Evolutionary conservation across 306 rosid genomes (phyloP).

Genomic region (Purshia tridentata): DNA sequence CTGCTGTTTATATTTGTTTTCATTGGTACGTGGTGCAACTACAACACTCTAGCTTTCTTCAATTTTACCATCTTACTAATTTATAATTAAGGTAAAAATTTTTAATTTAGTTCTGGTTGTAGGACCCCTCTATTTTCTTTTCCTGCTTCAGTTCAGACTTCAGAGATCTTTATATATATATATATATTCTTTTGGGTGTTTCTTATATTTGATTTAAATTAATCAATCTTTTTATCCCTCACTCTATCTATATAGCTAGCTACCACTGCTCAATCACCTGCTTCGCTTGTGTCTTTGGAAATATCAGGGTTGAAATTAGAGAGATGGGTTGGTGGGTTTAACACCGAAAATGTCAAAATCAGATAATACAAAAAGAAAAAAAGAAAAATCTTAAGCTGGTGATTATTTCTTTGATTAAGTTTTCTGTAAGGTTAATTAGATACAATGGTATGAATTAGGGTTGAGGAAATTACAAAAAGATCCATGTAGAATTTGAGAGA

Average conservation of each 20-base stretch:
- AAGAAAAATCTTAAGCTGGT: constrained; percentile 38
- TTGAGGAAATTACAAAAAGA: constrained; percentile 29
- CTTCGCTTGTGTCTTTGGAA: constrained; percentile 38
- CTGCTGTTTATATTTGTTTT: background rate
- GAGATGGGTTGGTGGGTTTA: constrained; percentile 59
- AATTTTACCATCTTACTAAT: constrained; percentile 12
- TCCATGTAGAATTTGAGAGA: constrained; percentile 25
- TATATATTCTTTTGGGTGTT: background rate
- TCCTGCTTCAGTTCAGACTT: constrained; percentile 12
- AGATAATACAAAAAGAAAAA: constrained; percentile 17
- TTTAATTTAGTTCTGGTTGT: constrained; percentile 16
- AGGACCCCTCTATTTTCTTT: constrained; percentile 31
- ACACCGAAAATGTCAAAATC: constrained; percentile 55
- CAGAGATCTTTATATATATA: background rate
- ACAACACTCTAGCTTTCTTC: constrained; percentile 38
- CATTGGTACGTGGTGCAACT: constrained; percentile 41
- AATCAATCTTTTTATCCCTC: background rate
- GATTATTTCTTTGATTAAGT: constrained; percentile 40
- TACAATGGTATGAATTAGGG: constrained; percentile 37
- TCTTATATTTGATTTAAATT: background rate
- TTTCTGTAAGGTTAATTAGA: constrained; percentile 23
- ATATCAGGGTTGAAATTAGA: constrained; percentile 35
- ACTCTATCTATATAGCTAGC: too few species aligned
- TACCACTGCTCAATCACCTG: constrained; percentile 24
- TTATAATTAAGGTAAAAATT: constrained; percentile 32